Base-by-base conservation (phyloP, 164 flowering plant species). In the Pachysandra terminalis region DNA sequence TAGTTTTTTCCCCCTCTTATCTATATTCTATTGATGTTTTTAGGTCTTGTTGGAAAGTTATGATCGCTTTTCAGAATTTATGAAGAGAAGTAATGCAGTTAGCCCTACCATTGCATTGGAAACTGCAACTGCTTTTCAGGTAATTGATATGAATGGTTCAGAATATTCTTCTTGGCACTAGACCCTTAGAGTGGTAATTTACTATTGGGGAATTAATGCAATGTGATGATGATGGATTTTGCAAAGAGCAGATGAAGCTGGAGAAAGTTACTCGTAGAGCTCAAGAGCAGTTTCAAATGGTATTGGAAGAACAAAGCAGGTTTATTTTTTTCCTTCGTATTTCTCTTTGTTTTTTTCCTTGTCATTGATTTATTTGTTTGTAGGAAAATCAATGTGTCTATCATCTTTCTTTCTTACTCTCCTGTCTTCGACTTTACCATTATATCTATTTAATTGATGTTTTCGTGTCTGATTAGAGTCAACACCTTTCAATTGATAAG, bases 101-200 rank as follows among this genome's bases (percentile, higher is more conserved):
- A 96, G 99, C 74, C 99, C 99, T 27, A 82, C 88, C 58, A 79
- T 96, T 85, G 97, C 99, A 28, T 75, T 86, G 74, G 99, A 93
- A 80, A 93, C 99, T 68, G 98, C 99, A 67, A 85, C 93, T 75
- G 98, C 88, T 61, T 79, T 96, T 79, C 99, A 96, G 98, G 99
- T 96, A 76, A 62, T 3, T 60, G 8, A n/a, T 69, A 9, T 68
- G 56, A 64, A 58, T 61, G 57, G 15, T 53, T 61, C 19, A 23
- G 13, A 16, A 6, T 5, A 23, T 37, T 5, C 32, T 26, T 59
- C 22, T 45, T 16, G 21, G n/a, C 48, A 16, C 27, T 23, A 59
- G 19, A 5, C 17, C 5, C 23, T 35, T 16, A 8, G 22, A 21
- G 13, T 63, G 25, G 14, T 5, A 13, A 37, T 59, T 63, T 72